Evolutionary conservation across 306 rosid genomes (phyloP), one percentile per base, ranked within the genome.

Genomic region (Cercis canadensis): DNA sequence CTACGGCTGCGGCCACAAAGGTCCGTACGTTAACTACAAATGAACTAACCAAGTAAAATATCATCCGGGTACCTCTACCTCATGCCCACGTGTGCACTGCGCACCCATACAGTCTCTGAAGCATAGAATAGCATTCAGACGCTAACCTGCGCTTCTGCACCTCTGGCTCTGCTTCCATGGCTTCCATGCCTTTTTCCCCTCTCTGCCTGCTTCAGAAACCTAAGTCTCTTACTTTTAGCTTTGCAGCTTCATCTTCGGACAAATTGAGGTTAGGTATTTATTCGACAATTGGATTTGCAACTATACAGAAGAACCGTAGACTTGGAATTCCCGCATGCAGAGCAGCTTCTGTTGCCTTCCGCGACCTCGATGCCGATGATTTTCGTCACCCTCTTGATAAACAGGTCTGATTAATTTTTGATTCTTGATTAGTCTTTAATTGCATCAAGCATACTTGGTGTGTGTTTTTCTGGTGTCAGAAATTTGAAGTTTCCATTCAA

Each of bases 321-420:
- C 0, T 34, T 19, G 60, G 73, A 62, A 33, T 18, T 24, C 69
- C 83, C 4, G 57, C 86, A 15, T 84, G 86, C 80, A 76, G 79
- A 84, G 96, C 94, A 13, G 67, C 87, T 74, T 72, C 92, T 14
- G 69, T 89, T 47, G 83, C 63, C 70, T 89, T 94, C 51, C 92
- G 85, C 57, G 70, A 89, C 65, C 97, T 94, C 31, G 97, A 90
- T 40, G 98, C 97, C 33, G 98, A 93, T 55, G 98, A 92, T 75
- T 92, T 92, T 59, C 96, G 98, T 29, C 98, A 92, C 69, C 97
- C 98, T 34, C 90, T 92, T 37, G 98, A 92, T 78, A 83, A 90
- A 78, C 97, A 92, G 97, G 97, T 81, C 17, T 9, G 19, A n/a
- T 6, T 67, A 43, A 17, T 14, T 29, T 40, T 56, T n/a, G 21